phyloP scores from a whole-genome alignment of 1,284 basidiomycete genomes.

The Meripilus lineatus region DNA sequence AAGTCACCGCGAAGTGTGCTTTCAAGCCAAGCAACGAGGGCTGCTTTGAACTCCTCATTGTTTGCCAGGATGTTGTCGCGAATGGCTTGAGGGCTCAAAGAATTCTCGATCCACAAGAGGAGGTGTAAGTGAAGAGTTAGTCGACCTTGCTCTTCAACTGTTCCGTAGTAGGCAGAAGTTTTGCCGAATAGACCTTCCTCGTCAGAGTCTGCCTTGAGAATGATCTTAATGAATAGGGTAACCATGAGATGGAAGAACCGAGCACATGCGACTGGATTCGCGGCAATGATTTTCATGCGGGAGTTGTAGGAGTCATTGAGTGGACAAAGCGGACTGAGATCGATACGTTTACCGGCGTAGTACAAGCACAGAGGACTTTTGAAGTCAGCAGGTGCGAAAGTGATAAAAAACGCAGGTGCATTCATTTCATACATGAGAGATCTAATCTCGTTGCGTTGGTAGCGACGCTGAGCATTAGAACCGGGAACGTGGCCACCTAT shows the following conservation, averaged over 20 bases:
- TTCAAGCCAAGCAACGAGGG: conserved; percentile 5
- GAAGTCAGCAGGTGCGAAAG: no score
- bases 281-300: no score
- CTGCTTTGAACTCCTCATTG: background rate
- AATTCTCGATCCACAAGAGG: conserved; percentile 25
- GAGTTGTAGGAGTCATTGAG: conserved; percentile 10
- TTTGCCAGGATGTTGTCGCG: conserved; percentile 17
- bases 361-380: background rate
- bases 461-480: background rate
- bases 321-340: conserved; percentile 1
- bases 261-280: conserved; percentile 12
- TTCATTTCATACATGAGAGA: no score
- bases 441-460: conserved; percentile 4
- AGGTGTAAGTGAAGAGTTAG: conserved; percentile 30
- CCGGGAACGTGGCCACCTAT: conserved; percentile 4
- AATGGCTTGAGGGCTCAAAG: conserved; percentile 26
- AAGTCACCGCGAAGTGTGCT: conserved; percentile 6
- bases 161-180: conserved; percentile 27
- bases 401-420: background rate
- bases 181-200: conserved; percentile 27
- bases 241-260: conserved; percentile 13
- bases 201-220: conserved; percentile 20
- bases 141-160: conserved; percentile 31
- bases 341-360: background rate
- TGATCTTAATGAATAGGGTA: conserved; percentile 29